Base-by-base conservation (phyloP, 2,329 filamentous ascomycete genomes). In the Coniella lustricola region DNA sequence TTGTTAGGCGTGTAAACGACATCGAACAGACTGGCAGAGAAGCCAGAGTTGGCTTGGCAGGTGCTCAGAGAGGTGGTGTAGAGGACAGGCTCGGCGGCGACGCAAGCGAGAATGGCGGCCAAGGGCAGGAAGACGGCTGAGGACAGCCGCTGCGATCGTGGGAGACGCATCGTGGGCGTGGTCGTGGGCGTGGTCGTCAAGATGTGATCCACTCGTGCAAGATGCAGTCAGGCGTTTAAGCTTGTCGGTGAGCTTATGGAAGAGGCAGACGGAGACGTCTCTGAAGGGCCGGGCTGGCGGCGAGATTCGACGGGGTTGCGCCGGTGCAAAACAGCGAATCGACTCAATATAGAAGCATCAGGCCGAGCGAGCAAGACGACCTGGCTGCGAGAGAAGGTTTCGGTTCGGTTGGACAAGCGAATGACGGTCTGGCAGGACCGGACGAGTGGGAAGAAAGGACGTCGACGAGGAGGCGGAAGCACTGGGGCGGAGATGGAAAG, bases 21-120 rank as follows among this genome's bases (percentile, higher is more conserved):
- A 58, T 89, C 82, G 75, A 93, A 91, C 48, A 89, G 74, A 50
- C 82, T 87, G 49, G 87, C 87, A 2, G 84, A 85, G 66, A 93
- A 90, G 59, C 79, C 82, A 35, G 84, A 88, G 66, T 88, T 84
- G 51, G 74, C 70, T 73, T 87, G 84, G 68, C 87, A 93, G 34
- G 85, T 75, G 62, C 82, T 84, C 51, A 91, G 76, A 48, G 86
- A 88, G 57, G 77, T 82, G 32, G 60, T 62, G 49, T 56, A 44
- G 35, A 64, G 58, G 38, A 63, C 51, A 34, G 56, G 57, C n/a
- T 58, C 57, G 3, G 50, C 56, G 25, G 55, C 46, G 14, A 51
- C 50, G 36, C 51, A 49, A 47, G 61, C 52, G 39, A 62, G 46
- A 10, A 42, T n/a, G 9, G 41, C 20, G 32, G 43, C 16, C 32